Conservation (phyloP, 2,329 filamentous ascomycete species). For the Nemania sp. region DNA sequence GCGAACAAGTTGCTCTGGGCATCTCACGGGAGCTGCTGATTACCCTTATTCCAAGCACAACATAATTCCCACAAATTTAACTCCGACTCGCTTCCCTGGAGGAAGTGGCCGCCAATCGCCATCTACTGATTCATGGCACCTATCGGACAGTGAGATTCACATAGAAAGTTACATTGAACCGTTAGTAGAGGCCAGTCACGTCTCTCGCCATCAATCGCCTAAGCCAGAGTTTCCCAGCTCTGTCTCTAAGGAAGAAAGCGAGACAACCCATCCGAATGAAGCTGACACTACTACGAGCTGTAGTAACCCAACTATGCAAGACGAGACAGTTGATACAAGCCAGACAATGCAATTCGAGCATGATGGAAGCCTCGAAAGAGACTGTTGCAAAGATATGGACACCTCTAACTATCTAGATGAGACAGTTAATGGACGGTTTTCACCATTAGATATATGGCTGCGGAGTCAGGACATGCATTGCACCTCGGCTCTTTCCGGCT, state of each 20-base stretch:
- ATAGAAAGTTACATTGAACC: slow-evolving; percentile 31
- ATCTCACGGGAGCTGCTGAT: slow-evolving; percentile 16
- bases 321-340: slow-evolving; percentile 6
- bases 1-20: slow-evolving; percentile 26
- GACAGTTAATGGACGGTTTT: slow-evolving; percentile 27
- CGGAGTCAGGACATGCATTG: slow-evolving; percentile 34
- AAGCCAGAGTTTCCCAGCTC: slow-evolving; percentile 9
- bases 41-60: slow-evolving; percentile 12
- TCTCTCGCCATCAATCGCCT: slow-evolving; percentile 14
- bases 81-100: slow-evolving; percentile 27
- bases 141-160: slow-evolving; percentile 35
- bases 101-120: slow-evolving; percentile 29
- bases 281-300: slow-evolving; percentile 5
- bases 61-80: slow-evolving; percentile 23
- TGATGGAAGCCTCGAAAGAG: background rate
- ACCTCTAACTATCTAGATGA: slow-evolving; percentile 16
- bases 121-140: slow-evolving; percentile 37
- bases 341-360: slow-evolving; percentile 8
- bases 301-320: slow-evolving; percentile 7
- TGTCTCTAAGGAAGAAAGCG: slow-evolving; percentile 4
- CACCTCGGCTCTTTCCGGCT: slow-evolving; percentile 28
- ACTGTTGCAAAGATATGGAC: slow-evolving; percentile 8
- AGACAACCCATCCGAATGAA: background rate
- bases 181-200: slow-evolving; percentile 16
- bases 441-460: slow-evolving; percentile 39